Percentiles rank a stretch among this genome's conserved stretches.
Evolutionary conservation across 1,284 basidiomycete genomes (phyloP).

Genomic region (Heterobasidion occidentale): DNA sequence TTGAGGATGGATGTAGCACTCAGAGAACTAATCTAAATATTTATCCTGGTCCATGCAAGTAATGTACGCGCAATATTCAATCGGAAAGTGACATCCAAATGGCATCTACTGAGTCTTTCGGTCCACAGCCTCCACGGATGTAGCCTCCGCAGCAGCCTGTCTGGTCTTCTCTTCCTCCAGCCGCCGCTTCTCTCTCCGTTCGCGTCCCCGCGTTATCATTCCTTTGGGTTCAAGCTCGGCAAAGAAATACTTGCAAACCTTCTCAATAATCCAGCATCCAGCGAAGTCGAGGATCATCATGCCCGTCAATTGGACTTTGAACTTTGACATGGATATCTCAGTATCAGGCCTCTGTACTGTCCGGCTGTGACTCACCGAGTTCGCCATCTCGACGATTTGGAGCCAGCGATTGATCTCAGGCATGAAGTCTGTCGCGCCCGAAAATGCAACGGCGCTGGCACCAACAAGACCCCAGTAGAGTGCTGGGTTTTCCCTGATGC

Average conservation of each 20-base stretch:
- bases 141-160: conserved; percentile 1
- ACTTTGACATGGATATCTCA: conserved; percentile 35
- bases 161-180: conserved; percentile 8
- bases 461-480: conserved; percentile 88
- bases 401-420: conserved; percentile 97
- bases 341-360: background rate
- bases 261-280: conserved; percentile 84
- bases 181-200: conserved; percentile 50
- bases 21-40: background rate
- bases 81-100: background rate
- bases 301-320: conserved; percentile 69
- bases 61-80: background rate
- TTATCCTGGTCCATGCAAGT: background rate
- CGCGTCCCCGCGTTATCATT: conserved; percentile 79
- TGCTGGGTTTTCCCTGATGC: conserved; percentile 87
- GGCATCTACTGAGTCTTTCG: conserved; percentile 12
- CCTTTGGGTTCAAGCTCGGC: conserved; percentile 83
- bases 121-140: conserved; percentile 1
- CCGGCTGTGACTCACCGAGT: conserved; percentile 41
- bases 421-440: conserved; percentile 88
- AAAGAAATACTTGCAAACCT: conserved; percentile 79
- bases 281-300: conserved; percentile 87
- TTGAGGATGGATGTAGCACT: background rate
- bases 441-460: conserved; percentile 84
- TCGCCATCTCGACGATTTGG: conserved; percentile 90